Conservation (phyloP, 176 grass and related monocot species). For the Metroxylon sagu region DNA sequence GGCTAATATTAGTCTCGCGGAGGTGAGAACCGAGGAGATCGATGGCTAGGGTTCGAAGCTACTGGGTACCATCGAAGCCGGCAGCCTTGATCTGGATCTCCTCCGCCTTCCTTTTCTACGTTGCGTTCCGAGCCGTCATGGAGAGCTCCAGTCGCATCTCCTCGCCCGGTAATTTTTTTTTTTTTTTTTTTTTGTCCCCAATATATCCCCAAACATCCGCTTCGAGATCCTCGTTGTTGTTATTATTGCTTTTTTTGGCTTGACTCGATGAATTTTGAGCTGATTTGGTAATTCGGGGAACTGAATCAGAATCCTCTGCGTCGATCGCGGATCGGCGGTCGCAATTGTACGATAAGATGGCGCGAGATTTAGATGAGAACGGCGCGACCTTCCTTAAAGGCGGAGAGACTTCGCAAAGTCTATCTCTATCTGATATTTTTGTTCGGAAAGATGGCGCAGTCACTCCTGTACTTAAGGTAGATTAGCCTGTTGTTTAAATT, state of each 20-base stretch:
- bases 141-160: constrained; percentile 14
- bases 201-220: background rate
- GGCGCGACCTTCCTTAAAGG: constrained; percentile 61
- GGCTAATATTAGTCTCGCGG: too few species aligned
- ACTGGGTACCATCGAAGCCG: background rate
- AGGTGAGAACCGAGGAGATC: too few species aligned
- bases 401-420: constrained; percentile 83
- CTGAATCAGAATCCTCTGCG: constrained; percentile 18
- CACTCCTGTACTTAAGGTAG: constrained; percentile 66
- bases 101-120: constrained; percentile 34
- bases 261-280: background rate
- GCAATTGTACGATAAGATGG: constrained; percentile 69
- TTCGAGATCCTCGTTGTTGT: background rate
- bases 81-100: constrained; percentile 45
- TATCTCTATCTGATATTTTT: constrained; percentile 81
- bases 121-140: constrained; percentile 39
- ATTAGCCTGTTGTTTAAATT: background rate
- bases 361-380: constrained; percentile 61
- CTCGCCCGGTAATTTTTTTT: background rate
- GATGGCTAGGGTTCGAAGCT: too few species aligned
- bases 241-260: background rate
- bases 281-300: background rate
- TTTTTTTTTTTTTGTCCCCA: too few species aligned
- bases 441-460: constrained; percentile 43
- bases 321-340: constrained; percentile 41